phyloP scores from a whole-genome alignment of 768 basidiomycete species.

The Suillus fuscotomentosus region DNA sequence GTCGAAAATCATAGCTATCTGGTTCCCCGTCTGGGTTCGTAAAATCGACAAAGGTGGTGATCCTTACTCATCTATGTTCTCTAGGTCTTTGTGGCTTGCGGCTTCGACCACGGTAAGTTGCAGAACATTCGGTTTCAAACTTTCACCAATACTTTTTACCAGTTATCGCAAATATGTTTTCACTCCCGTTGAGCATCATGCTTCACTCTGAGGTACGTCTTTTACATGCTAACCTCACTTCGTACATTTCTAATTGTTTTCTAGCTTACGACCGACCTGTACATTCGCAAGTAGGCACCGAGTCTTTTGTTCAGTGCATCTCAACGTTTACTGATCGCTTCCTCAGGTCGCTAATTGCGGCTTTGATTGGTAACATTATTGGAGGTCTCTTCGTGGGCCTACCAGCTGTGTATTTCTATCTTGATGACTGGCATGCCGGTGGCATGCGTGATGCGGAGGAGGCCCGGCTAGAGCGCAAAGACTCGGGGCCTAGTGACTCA shows the following conservation, averaged over 20 bases:
- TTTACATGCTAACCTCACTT: conserved; percentile 33
- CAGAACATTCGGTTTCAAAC: neutral
- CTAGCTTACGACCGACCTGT: conserved; percentile 35
- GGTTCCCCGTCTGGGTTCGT: conserved; percentile 75
- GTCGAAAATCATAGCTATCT: conserved; percentile 67
- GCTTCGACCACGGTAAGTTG: conserved; percentile 64
- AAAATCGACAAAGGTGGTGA: neutral
- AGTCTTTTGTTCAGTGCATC: neutral
- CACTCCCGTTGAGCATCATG: conserved; percentile 67
- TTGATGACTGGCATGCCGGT: conserved; percentile 45
- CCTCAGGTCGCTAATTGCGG: conserved; percentile 58
- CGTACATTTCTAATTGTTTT: conserved; percentile 11
- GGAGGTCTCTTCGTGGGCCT: conserved; percentile 64
- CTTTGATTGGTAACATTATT: conserved; percentile 65
- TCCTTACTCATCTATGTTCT: neutral
- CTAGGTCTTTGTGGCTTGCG: conserved; percentile 68
- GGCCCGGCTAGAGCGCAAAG: conserved; percentile 14
- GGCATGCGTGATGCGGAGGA: conserved; percentile 43
- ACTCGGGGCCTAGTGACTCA: conserved; percentile 10
- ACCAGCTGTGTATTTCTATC: conserved; percentile 64
- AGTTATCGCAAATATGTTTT: conserved; percentile 81
- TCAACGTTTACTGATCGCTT: neutral
- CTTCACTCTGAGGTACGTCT: conserved; percentile 59
- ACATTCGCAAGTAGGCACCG: conserved; percentile 61
- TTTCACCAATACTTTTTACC: conserved; percentile 1